Evolutionary conservation across 176 grass and related monocot genomes (phyloP).

Genomic region (Rhynchospora breviuscula): DNA sequence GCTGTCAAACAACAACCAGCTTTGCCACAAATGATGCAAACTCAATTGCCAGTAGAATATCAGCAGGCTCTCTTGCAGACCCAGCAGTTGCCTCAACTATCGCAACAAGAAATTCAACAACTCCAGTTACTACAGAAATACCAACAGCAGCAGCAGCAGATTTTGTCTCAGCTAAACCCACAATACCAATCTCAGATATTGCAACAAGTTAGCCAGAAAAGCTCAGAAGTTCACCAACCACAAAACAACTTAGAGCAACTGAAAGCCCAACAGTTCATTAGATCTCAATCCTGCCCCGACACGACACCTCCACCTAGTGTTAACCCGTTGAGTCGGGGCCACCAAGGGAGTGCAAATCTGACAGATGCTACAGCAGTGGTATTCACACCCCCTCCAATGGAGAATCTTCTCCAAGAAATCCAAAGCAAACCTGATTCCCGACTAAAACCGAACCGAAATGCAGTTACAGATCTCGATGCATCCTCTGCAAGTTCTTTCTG

Average conservation of each 20-base stretch:
- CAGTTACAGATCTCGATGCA: conserved; percentile 73
- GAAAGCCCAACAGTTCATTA: conserved; percentile 50
- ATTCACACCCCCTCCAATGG: conserved; percentile 43
- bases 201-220: conserved; percentile 73
- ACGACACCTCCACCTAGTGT: conserved; percentile 38
- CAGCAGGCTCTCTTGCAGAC: conserved; percentile 70
- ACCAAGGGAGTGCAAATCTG: conserved; percentile 61
- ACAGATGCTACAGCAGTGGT: conserved; percentile 24
- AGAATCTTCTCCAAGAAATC: conserved; percentile 88
- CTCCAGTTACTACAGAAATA: conserved; percentile 93
- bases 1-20: conserved; percentile 36
- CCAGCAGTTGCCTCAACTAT: conserved; percentile 63
- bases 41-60: conserved; percentile 63
- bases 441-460: conserved; percentile 58
- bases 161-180: conserved; percentile 73
- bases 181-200: conserved; percentile 64
- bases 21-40: conserved; percentile 41
- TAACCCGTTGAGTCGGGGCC: conserved; percentile 44
- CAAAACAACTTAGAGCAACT: conserved; percentile 67
- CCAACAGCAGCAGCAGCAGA: conserved; percentile 67
- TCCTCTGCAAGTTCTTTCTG: conserved; percentile 96
- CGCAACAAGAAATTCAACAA: conserved; percentile 69
- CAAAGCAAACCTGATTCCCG: conserved; percentile 61
- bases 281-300: conserved; percentile 51
- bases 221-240: conserved; percentile 46